Conservation (phyloP, 2,329 filamentous ascomycete species). For the Fusarium liriodendri region DNA sequence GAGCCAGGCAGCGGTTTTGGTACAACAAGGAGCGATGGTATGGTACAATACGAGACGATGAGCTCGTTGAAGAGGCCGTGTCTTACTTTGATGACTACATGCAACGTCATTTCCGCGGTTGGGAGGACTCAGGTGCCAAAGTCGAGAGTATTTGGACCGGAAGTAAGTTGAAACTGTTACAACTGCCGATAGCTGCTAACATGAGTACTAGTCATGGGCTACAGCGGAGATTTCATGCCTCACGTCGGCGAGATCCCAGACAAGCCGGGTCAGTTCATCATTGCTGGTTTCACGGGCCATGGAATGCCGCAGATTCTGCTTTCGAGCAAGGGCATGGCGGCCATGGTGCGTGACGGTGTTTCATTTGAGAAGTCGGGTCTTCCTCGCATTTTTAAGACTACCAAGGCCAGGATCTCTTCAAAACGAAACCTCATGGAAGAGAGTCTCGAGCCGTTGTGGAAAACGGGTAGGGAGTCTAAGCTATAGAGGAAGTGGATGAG, state of each 20-base stretch:
- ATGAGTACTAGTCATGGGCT: constrained; percentile 50
- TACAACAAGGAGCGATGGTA: constrained; percentile 54
- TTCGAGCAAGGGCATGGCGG: constrained; percentile 53
- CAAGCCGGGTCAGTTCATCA: constrained; percentile 52
- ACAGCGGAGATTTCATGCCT: constrained; percentile 54
- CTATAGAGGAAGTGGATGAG: background rate
- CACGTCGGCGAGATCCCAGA: constrained; percentile 53
- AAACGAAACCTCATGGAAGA: background rate
- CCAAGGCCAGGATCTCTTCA: background rate
- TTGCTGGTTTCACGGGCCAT: constrained; percentile 62
- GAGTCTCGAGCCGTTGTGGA: background rate
- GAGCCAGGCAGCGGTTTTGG: constrained; percentile 47
- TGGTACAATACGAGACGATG: constrained; percentile 57
- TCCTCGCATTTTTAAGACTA: constrained; percentile 34
- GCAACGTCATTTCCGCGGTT: constrained; percentile 59
- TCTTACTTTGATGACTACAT: constrained; percentile 61
- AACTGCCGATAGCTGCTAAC: background rate
- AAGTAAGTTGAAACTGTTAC: constrained; percentile 25
- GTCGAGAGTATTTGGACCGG: constrained; percentile 45
- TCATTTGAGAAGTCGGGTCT: constrained; percentile 52
- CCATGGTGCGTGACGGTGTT: constrained; percentile 50
- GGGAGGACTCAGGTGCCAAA: constrained; percentile 55
- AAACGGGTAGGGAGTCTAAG: background rate
- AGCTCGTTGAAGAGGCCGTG: constrained; percentile 54
- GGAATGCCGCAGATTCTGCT: constrained; percentile 61